Percentiles rank a stretch among this genome's conserved stretches.
Conservation (phyloP, 1,284 basidiomycete genomes). For the Ceratobasidium sp. region DNA sequence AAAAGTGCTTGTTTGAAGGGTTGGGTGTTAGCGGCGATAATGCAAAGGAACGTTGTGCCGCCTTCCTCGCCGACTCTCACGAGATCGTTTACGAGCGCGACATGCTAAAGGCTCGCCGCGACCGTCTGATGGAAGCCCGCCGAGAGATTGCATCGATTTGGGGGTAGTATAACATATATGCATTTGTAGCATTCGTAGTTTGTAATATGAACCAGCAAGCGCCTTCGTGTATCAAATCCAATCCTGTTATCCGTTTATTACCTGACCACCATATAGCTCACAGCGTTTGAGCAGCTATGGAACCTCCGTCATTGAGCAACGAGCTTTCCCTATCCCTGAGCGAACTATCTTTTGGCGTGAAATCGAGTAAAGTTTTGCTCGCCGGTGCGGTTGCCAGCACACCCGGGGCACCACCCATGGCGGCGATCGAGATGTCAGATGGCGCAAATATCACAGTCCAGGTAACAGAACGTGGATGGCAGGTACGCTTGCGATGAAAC, state of each 20-base stretch:
- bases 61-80: conserved; percentile 7
- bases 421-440: conserved; percentile 23
- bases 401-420: conserved; percentile 28
- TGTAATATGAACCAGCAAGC: background rate
- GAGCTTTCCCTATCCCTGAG: conserved; percentile 18
- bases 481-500: background rate
- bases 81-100: conserved; percentile 28
- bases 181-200: background rate
- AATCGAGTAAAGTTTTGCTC: conserved; percentile 5
- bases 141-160: conserved; percentile 28
- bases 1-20: conserved; percentile 22
- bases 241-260: too few species aligned
- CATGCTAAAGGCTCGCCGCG: conserved; percentile 26
- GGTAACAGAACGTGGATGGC: conserved; percentile 34
- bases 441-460: background rate
- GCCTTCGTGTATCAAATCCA: background rate
- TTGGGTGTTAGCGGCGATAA: conserved; percentile 24
- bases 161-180: background rate
- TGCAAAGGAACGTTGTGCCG: conserved; percentile 28
- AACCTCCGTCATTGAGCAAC: conserved; percentile 26
- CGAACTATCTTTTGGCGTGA: conserved; percentile 26
- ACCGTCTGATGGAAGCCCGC: conserved; percentile 16
- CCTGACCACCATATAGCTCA: too few species aligned
- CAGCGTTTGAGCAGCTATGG: too few species aligned
- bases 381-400: conserved; percentile 12